These are phyloP conservation scores for Agapanthus africanus DNA, from an alignment of 106 monocot genomes.

Conservation along the genomic window DNA sequence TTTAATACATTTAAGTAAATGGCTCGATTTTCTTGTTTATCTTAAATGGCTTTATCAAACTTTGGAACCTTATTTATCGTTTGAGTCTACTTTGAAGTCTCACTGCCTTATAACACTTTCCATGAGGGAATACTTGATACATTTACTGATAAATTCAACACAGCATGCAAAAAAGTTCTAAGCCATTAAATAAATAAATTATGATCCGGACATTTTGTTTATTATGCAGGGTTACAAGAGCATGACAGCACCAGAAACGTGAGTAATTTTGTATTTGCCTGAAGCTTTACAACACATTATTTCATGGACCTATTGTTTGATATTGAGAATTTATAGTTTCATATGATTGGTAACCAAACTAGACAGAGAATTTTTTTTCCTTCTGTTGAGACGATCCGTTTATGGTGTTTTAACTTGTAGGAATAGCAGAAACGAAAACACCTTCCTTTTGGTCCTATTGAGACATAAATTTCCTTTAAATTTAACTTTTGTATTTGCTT, in stretches of 20 bases:
- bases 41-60: not conserved
- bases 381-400: not conserved
- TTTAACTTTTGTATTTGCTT: not conserved
- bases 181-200: not conserved
- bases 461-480: too few relatives aligned
- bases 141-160: not conserved
- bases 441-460: too few relatives aligned
- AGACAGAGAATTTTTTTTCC: not conserved
- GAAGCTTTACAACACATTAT: not conserved
- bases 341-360: not conserved
- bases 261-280: constrained; percentile 19
- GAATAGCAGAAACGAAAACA: too few relatives aligned
- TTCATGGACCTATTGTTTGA: constrained; percentile 2
- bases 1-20: too few relatives aligned
- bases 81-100: not conserved
- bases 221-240: constrained; percentile 78
- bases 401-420: not conserved
- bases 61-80: not conserved
- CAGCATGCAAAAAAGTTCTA: not conserved
- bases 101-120: not conserved
- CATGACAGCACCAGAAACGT: constrained; percentile 69
- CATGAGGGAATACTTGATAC: not conserved
- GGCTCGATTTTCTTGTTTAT: too few relatives aligned
- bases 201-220: constrained; percentile 13
- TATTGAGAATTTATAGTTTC: not conserved